phyloP scores from a whole-genome alignment of 352 stramenopile genomes.

The Peronospora farinosa region DNA sequence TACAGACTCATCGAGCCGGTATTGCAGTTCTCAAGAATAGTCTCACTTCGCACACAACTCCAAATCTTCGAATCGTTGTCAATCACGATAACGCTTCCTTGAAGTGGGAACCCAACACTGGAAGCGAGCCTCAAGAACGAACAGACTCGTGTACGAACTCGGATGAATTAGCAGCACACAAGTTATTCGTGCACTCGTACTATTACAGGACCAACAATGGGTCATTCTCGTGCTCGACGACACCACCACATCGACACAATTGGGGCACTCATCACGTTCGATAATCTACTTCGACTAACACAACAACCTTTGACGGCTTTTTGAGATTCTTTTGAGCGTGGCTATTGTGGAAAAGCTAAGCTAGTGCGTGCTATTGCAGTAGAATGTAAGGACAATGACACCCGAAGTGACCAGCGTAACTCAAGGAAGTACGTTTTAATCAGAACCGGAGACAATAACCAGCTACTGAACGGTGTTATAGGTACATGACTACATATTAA shows the following conservation, averaged over 20 bases:
- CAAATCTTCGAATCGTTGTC: slow-evolving; percentile 13
- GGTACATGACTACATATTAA: no score
- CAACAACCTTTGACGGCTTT: no score
- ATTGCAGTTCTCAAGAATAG: background rate
- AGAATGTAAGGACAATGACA: no score
- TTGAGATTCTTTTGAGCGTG: no score
- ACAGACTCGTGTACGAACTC: background rate
- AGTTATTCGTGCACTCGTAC: slow-evolving; percentile 15
- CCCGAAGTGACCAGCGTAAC: no score
- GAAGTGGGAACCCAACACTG: background rate
- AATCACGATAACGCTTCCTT: background rate
- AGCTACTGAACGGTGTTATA: no score
- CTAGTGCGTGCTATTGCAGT: no score
- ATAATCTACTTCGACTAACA: background rate
- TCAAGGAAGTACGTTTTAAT: no score
- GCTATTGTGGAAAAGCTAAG: no score
- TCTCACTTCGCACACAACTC: background rate
- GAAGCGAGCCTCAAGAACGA: background rate
- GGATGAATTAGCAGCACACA: background rate
- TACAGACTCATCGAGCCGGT: slow-evolving; percentile 11
- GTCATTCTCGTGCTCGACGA: background rate
- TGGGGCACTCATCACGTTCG: no score
- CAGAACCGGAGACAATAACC: no score
- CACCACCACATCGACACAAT: background rate
- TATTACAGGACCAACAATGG: slow-evolving; percentile 10